phyloP scores from a whole-genome alignment of 352 stramenopile genomes.

The Halophytophthora batemanensis region DNA sequence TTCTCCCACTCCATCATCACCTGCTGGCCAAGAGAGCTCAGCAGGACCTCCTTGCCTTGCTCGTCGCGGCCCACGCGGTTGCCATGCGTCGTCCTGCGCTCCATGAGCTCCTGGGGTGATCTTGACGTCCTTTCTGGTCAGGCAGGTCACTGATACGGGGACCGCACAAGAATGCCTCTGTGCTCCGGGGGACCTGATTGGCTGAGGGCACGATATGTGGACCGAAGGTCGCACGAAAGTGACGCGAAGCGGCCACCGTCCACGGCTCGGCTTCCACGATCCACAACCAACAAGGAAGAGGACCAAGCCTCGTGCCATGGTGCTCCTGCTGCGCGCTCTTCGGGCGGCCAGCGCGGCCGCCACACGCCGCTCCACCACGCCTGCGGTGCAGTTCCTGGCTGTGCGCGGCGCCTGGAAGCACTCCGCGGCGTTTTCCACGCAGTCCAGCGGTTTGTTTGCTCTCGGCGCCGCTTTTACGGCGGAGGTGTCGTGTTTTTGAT shows the following conservation, averaged over 20 bases:
- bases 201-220: constrained; percentile 4
- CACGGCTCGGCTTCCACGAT: neutral
- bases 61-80: constrained; percentile 47
- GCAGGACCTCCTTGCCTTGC: constrained; percentile 41
- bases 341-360: constrained; percentile 15
- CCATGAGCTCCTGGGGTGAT: no score
- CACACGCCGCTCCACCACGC: constrained; percentile 10
- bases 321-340: constrained; percentile 49
- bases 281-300: neutral
- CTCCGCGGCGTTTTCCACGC: constrained; percentile 39
- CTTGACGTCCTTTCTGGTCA: no score
- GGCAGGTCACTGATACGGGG: no score
- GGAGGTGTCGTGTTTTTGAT: constrained; percentile 2
- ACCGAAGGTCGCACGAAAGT: no score
- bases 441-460: constrained; percentile 52
- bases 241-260: no score
- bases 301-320: constrained; percentile 27
- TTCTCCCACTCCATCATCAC: constrained; percentile 91
- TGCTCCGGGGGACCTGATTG: no score
- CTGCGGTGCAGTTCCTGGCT: constrained; percentile 12
- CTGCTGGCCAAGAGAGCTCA: constrained; percentile 72
- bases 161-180: no score
- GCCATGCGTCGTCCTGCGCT: constrained; percentile 41
- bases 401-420: constrained; percentile 18
- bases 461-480: neutral